These are phyloP conservation scores for Tolypocladium paradoxum DNA, from an alignment of 2,329 filamentous ascomycete genomes.

Conservation along the genomic window DNA sequence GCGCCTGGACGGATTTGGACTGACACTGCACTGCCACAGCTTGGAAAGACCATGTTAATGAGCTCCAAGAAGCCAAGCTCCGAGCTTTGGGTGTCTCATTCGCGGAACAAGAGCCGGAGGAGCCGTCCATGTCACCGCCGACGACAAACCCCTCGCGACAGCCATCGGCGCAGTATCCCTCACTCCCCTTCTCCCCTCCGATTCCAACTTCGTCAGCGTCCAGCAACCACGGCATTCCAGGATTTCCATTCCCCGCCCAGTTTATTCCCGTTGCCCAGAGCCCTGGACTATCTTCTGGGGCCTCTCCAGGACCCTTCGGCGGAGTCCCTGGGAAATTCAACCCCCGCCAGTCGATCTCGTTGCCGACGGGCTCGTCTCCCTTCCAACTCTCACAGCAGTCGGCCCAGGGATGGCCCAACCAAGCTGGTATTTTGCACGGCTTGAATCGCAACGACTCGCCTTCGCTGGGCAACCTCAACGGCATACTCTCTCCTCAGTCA, in stretches of 20 bases:
- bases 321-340: constrained; percentile 50
- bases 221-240: constrained; percentile 49
- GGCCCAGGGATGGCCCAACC: constrained; percentile 47
- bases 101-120: constrained; percentile 59
- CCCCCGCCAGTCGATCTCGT: constrained; percentile 61
- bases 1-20: neutral
- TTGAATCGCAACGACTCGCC: constrained; percentile 53
- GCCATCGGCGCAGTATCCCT: constrained; percentile 62
- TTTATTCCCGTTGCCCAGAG: constrained; percentile 55
- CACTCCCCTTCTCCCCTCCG: constrained; percentile 73
- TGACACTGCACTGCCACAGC: constrained; percentile 24
- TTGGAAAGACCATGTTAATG: constrained; percentile 68
- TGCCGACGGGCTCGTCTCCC: constrained; percentile 52
- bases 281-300: constrained; percentile 51
- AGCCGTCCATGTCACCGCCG: constrained; percentile 56
- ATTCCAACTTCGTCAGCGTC: constrained; percentile 68
- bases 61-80: constrained; percentile 82
- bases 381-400: constrained; percentile 56
- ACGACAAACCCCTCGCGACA: constrained; percentile 53
- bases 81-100: constrained; percentile 80
- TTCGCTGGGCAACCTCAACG: constrained; percentile 39
- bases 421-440: constrained; percentile 42
- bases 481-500: constrained; percentile 53
- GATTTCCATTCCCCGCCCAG: constrained; percentile 44
- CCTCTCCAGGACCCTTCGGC: constrained; percentile 63